These are phyloP conservation scores for Cladosporium oxysporum DNA, from an alignment of 2,329 filamentous ascomycete species.

Conservation along the genomic window DNA sequence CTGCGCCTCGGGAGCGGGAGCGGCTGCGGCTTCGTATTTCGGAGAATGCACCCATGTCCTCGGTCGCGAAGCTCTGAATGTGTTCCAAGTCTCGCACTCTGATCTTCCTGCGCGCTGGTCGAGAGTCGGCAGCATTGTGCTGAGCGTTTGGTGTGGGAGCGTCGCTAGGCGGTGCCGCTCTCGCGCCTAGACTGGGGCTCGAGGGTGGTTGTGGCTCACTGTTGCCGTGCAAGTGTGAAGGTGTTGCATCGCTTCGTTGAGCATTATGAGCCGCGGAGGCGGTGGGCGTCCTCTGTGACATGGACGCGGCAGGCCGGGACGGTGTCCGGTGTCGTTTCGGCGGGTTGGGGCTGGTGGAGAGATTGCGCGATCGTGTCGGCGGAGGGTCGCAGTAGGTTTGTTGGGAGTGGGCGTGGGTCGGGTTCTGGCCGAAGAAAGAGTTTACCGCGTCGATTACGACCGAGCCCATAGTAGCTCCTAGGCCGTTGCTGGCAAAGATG, in stretches of 20 bases:
- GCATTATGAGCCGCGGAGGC: conserved; percentile 11
- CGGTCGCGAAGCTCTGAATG: conserved; percentile 82
- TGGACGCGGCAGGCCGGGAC: conserved; percentile 30
- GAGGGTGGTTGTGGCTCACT: conserved; percentile 4
- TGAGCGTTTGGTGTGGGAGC: conserved; percentile 33
- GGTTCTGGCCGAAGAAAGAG: conserved; percentile 53
- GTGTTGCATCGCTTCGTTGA: conserved; percentile 10
- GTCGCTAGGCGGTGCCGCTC: conserved; percentile 28
- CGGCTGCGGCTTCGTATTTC: conserved; percentile 45
- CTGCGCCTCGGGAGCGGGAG: conserved; percentile 46
- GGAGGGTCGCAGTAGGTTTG: conserved; percentile 28
- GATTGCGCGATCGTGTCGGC: conserved; percentile 27
- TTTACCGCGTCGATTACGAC: conserved; percentile 70
- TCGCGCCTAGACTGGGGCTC: conserved; percentile 17
- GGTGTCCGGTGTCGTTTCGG: conserved; percentile 32
- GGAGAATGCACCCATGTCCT: conserved; percentile 66
- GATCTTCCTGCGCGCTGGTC: conserved; percentile 59
- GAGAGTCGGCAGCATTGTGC: conserved; percentile 39
- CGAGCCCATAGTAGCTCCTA: conserved; percentile 59
- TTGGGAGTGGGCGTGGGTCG: conserved; percentile 25
- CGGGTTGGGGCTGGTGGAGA: conserved; percentile 24
- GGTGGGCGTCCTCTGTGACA: conserved; percentile 37
- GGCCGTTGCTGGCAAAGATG: conserved; percentile 22
- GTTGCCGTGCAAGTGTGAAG: conserved; percentile 19
- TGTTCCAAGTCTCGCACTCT: conserved; percentile 87